Percentiles rank a stretch among this genome's conserved stretches.
Conservation (phyloP, 176 grass and related monocot genomes). For the Lolium multiflorum region DNA sequence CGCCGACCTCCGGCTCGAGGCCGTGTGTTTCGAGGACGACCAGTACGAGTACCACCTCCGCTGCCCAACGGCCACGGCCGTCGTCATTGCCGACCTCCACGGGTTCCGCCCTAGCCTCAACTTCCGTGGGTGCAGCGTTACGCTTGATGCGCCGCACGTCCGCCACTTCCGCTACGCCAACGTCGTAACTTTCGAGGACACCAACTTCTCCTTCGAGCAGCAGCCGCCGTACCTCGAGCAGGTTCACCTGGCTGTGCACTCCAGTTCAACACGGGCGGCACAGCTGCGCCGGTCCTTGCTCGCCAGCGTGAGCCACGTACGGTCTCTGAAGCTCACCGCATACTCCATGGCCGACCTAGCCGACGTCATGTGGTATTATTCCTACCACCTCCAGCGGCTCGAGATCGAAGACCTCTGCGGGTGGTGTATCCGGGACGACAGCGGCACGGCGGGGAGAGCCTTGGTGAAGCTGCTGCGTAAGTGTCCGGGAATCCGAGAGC, state of each 20-base stretch:
- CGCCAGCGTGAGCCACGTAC: not conserved
- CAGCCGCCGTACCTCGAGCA: too few species aligned
- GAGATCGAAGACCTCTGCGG: not conserved
- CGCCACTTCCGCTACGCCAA: not conserved
- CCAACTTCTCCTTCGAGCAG: too few species aligned
- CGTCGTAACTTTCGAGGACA: too few species aligned
- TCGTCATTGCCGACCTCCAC: not conserved
- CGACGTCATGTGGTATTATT: not conserved
- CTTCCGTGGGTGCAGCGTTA: not conserved
- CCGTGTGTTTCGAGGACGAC: not conserved
- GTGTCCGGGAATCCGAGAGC: not conserved
- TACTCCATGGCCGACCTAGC: not conserved
- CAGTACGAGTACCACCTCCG: not conserved
- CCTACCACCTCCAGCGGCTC: not conserved
- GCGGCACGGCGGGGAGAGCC: not conserved
- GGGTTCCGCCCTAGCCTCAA: too few species aligned
- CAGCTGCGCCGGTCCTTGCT: not conserved
- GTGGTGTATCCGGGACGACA: not conserved
- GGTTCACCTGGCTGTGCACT: not conserved
- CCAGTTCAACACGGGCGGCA: not conserved
- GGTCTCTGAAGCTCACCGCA: not conserved
- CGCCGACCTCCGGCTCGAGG: not conserved
- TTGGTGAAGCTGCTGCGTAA: not conserved
- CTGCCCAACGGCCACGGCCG: not conserved
- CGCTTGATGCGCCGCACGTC: not conserved